Evolutionary conservation across 768 basidiomycete species (phyloP).

Genomic region (Lyophyllum semitale): DNA sequence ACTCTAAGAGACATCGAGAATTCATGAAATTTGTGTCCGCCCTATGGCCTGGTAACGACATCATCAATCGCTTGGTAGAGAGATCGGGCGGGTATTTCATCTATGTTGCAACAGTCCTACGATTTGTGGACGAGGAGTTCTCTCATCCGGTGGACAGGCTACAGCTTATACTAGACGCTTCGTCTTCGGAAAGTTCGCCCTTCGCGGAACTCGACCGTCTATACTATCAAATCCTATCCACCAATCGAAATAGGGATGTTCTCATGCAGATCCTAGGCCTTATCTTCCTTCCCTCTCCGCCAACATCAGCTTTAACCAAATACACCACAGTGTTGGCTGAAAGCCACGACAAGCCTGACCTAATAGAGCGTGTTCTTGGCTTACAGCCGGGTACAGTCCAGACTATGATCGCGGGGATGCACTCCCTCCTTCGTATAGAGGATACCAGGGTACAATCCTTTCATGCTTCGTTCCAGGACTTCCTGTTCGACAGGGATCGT

Average conservation of each 20-base stretch:
- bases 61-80: not conserved
- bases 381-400: not conserved
- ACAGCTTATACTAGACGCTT: not conserved
- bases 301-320: not conserved
- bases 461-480: slow-evolving; percentile 3
- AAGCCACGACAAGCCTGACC: not conserved
- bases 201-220: slow-evolving; percentile 1
- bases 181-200: not conserved
- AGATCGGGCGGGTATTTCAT: slow-evolving; percentile 8
- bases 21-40: not conserved
- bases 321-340: no score
- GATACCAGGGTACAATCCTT: not conserved
- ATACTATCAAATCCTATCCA: slow-evolving; percentile 1
- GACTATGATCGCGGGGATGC: not conserved
- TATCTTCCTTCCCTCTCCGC: not conserved
- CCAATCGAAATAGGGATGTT: not conserved
- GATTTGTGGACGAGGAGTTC: slow-evolving; percentile 4
- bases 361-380: not conserved
- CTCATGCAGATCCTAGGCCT: not conserved
- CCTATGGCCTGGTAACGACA: not conserved
- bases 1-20: not conserved
- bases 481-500: not conserved
- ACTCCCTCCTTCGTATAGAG: not conserved
- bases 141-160: not conserved
- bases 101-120: not conserved